Base-by-base conservation (phyloP, 73 alveolate species). In the Loxodes magnus region DNA sequence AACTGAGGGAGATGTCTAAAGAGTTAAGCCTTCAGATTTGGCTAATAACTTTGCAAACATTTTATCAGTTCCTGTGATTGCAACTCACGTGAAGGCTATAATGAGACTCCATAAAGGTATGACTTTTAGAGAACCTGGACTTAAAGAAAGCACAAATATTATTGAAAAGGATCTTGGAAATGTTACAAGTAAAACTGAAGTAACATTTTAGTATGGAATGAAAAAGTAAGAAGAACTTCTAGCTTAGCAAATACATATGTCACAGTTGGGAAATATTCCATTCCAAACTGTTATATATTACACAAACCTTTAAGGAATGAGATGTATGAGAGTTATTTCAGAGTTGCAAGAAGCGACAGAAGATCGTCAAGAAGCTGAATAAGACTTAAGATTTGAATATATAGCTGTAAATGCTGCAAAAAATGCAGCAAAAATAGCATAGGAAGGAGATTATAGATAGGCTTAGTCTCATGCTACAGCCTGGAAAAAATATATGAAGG, bases 1-100 rank as follows among this genome's bases (percentile, higher is more conserved):
- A 29, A 70, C 94, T 5, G 96, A 94, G 64, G 96, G 98, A 26
- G 71, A 55, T 36, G 83, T 90, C 30, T 68, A 72, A 25, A 68
- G 95, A 48, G 96, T 90, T 10, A 71, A 71, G 15, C 96, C 95
- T 12, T 90, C 59, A 22, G 37, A 78, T 16, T 70, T 90, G 39
- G 65, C 74, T 6, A 57, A 82, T 37, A 80, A 90, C 56, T 87
- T 90, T 60, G 66, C 90, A 4, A 87, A 81, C 36, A 78, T 90
- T 29, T 70, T 87, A 33, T 35, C 55, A 38, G 76, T 51, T 43
- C 81, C 72, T 37, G 84, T 87, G 5, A 82, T 90, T 58, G 98
- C 94, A 3, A 68, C 87, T 25, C 70, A 87, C 21, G 94, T 88
- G 3, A 73, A 59, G 35, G 71, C 76, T 38, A 64, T 51, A 38